phyloP scores from a whole-genome alignment of 371 early-diverging fungal species.

The Circinella minor region DNA sequence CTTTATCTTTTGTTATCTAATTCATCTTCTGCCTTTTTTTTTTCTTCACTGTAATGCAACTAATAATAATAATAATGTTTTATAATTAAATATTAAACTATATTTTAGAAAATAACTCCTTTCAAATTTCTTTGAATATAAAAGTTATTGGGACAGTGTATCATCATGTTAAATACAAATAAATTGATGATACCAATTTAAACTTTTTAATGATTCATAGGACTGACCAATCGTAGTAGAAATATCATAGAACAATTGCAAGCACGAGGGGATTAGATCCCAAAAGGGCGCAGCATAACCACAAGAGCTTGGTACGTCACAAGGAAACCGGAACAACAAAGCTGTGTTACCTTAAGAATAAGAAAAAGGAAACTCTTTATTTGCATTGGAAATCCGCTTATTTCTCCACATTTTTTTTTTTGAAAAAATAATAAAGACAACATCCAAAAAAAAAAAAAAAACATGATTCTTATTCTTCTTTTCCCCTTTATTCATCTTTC shows the following conservation, averaged over 20 bases:
- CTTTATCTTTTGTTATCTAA: background rate
- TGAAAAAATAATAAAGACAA: background rate
- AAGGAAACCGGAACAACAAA: conserved; percentile 1
- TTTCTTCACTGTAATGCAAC: too few relatives aligned
- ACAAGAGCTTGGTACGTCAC: conserved; percentile 3
- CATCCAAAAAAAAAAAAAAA: background rate
- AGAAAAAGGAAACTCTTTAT: background rate
- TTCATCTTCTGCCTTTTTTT: too few relatives aligned
- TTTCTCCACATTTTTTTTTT: background rate
- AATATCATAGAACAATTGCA: too few relatives aligned
- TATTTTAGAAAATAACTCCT: too few relatives aligned
- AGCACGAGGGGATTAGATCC: conserved; percentile 10
- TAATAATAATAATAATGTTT: too few relatives aligned
- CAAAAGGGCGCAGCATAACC: conserved; percentile 4
- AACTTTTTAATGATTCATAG: too few relatives aligned
- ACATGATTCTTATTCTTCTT: background rate
- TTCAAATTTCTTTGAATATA: too few relatives aligned
- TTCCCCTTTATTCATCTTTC: background rate
- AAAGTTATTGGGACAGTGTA: too few relatives aligned
- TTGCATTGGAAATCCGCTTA: background rate
- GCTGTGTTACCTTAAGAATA: background rate
- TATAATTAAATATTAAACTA: too few relatives aligned
- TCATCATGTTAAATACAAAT: too few relatives aligned
- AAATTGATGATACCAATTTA: too few relatives aligned
- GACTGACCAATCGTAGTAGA: too few relatives aligned